Base-by-base conservation (phyloP, 768 basidiomycete species). In the Amylocystis lapponica region DNA sequence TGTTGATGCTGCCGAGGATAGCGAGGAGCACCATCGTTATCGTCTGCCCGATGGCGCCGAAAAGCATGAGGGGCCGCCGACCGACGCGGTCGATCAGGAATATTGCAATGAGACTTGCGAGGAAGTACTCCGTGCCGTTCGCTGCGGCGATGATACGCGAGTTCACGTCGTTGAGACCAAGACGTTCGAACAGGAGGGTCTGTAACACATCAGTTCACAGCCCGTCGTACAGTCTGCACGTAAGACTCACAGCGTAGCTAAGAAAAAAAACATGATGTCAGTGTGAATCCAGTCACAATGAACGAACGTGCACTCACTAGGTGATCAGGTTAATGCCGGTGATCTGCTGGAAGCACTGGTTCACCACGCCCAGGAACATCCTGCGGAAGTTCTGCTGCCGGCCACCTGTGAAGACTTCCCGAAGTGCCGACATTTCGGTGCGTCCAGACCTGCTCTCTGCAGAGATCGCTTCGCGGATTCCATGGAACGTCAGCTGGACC, bases 51-150 rank as follows among this genome's bases (percentile, higher is more conserved):
- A 72, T 58, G 8, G 85, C 79, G 35, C 86, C 81, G 51, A 78
- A 78, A 50, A 88, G 66, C 68, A 88, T 82, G 30, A 88, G 67
- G 45, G 75, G 75, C 41, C 86, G 76, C 45, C 86, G 76, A 39
- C 86, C 86, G 50, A 85, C 71, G 21, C 75, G 72, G 53, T 89
- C 86, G 46, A 88, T 80, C 48, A 83, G 69, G 55, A 69, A 72
- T 56, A 89, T 83, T 14, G 83, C 83, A 46, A 84, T 63, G 23
- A 86, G 70, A 26, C 84, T 86, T 42, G 82, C 81, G 43, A 83
- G 69, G 51, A 80, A 78, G 51, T 83, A 81, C 66, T 86, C 81
- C 32, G 84, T 81, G 49, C 79, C 79, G 49, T 83, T 84, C 42
- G 76, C 78, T 36, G 82, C 79, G 14, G 79, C 74, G 45, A 81